Evolutionary conservation across 2,329 filamentous ascomycete species (phyloP).

Genomic region (Diplodia sapinea): DNA sequence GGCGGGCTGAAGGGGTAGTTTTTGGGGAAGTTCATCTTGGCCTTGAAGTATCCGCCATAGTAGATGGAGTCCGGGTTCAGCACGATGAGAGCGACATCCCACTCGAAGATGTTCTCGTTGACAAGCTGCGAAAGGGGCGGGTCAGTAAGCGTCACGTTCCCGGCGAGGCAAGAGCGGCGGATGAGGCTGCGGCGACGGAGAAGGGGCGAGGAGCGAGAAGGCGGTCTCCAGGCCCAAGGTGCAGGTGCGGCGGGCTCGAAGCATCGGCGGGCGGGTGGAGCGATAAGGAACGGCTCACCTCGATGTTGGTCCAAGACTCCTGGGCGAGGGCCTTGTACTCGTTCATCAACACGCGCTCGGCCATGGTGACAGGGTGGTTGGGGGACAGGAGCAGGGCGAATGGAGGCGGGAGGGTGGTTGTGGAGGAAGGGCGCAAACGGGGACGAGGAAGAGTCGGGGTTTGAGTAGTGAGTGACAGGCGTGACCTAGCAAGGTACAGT

Average conservation of each 20-base stretch:
- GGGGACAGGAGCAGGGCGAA: background rate
- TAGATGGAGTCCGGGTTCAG: slow-evolving; percentile 91
- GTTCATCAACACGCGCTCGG: slow-evolving; percentile 70
- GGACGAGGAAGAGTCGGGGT: background rate
- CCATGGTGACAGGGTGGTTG: slow-evolving; percentile 15
- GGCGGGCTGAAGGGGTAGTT: slow-evolving; percentile 93
- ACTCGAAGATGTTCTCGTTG: slow-evolving; percentile 82
- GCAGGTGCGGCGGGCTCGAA: background rate
- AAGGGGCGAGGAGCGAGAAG: background rate
- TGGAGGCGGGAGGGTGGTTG: slow-evolving; percentile 2
- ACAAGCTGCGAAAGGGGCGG: slow-evolving; percentile 61
- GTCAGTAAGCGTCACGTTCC: slow-evolving; percentile 31
- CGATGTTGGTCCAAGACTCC: slow-evolving; percentile 93
- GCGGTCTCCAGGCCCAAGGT: slow-evolving; percentile 21
- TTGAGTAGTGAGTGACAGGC: slow-evolving; percentile 11
- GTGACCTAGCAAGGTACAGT: slow-evolving; percentile 31
- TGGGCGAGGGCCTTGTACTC: slow-evolving; percentile 82
- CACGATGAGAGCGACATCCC: slow-evolving; percentile 88
- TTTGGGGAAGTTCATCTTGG: slow-evolving; percentile 82
- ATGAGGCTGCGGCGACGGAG: background rate
- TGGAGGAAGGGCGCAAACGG: slow-evolving; percentile 2
- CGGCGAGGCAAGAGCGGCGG: slow-evolving; percentile 33
- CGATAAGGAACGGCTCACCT: slow-evolving; percentile 60
- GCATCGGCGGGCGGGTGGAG: background rate
- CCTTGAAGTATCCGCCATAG: slow-evolving; percentile 92